Evolutionary conservation across 2,329 filamentous ascomycete species (phyloP).

Genomic region (Claviceps lovelessii): DNA sequence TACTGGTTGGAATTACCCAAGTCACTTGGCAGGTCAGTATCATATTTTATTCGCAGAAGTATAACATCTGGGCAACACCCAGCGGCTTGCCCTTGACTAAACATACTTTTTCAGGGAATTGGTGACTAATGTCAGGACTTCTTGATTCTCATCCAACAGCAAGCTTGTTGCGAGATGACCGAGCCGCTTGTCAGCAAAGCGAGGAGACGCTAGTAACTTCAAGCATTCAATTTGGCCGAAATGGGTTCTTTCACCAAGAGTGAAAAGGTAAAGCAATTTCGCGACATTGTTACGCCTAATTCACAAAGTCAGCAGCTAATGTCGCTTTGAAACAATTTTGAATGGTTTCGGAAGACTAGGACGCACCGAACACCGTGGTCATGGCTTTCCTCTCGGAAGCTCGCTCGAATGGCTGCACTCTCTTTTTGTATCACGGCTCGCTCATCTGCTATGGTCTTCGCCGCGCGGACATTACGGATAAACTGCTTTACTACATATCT

Average conservation of each 20-base stretch:
- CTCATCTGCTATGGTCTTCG: conserved; percentile 98
- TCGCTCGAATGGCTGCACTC: conserved; percentile 91
- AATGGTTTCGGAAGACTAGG: neutral
- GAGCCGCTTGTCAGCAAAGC: conserved; percentile 92
- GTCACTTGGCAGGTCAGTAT: conserved; percentile 45
- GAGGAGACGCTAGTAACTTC: conserved; percentile 88
- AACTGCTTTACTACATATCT: conserved; percentile 78
- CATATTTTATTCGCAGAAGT: neutral
- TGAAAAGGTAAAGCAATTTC: conserved; percentile 96
- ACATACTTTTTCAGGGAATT: conserved; percentile 92
- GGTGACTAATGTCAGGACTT: conserved; percentile 90
- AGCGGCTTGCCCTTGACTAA: neutral
- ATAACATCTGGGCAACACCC: neutral
- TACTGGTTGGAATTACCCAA: conserved; percentile 97
- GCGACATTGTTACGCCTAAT: conserved; percentile 92
- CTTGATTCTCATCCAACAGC: conserved; percentile 93
- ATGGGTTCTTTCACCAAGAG: conserved; percentile 89
- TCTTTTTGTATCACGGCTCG: conserved; percentile 97
- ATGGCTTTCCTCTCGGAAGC: conserved; percentile 91
- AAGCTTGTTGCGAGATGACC: conserved; percentile 95
- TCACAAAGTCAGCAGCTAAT: neutral
- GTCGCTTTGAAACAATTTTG: neutral
- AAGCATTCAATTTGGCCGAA: conserved; percentile 99
- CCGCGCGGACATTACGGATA: conserved; percentile 95
- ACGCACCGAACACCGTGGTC: conserved; percentile 77